These are phyloP conservation scores for Lachnellula arida DNA, from an alignment of 2,329 filamentous ascomycete species.

Conservation along the genomic window DNA sequence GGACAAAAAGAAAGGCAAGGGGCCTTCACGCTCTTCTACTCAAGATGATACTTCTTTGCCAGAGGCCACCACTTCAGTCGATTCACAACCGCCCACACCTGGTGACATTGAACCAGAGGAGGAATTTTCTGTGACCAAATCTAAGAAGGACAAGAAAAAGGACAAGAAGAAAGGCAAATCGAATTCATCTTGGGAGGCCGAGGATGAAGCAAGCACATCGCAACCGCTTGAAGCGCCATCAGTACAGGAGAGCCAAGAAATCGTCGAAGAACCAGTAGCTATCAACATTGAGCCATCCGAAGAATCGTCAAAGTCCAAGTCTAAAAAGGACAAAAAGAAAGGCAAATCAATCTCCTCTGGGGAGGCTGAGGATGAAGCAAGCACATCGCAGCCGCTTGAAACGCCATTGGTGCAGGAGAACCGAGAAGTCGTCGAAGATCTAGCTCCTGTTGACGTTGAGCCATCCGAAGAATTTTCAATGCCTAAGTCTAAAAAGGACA, in stretches of 20 bases:
- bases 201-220: not conserved
- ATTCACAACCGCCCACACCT: not conserved
- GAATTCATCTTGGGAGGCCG: not conserved
- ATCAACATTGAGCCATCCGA: not conserved
- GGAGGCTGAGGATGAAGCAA: not conserved
- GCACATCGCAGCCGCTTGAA: too few relatives aligned
- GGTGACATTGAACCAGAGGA: slow-evolving; percentile 5
- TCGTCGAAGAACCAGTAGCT: slow-evolving; percentile 28
- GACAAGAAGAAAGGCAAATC: not conserved
- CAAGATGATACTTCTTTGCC: slow-evolving; percentile 12
- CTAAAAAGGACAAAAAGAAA: slow-evolving; percentile 12
- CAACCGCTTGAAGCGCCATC: not conserved
- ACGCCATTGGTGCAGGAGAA: too few relatives aligned
- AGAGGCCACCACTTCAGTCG: not conserved
- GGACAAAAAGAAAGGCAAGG: slow-evolving; percentile 24
- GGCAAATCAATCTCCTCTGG: not conserved
- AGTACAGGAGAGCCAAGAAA: slow-evolving; percentile 38
- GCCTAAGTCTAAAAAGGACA: slow-evolving; percentile 15
- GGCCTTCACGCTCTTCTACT: slow-evolving; percentile 10
- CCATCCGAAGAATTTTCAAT: slow-evolving; percentile 6
- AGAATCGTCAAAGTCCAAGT: slow-evolving; percentile 8
- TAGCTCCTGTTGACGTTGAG: slow-evolving; percentile 4
- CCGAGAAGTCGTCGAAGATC: not conserved
- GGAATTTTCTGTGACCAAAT: slow-evolving; percentile 7
- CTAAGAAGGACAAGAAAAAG: slow-evolving; percentile 10